Conservation (phyloP, 805 yeast species). For the Cyberlindnera maclurae region DNA sequence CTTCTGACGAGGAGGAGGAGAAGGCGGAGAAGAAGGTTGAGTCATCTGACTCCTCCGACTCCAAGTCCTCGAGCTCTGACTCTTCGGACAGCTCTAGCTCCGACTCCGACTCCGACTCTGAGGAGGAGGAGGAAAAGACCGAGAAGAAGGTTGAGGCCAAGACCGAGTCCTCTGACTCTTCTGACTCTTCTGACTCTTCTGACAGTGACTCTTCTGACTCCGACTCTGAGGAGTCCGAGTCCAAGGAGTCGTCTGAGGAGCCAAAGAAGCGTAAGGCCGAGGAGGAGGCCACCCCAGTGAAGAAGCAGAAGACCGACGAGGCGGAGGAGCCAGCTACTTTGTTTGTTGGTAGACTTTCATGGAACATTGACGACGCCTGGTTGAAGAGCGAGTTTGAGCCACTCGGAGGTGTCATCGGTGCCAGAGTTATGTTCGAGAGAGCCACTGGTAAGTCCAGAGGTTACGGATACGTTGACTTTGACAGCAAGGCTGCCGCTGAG, state of each 20-base stretch:
- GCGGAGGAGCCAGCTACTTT: slow-evolving; percentile 68
- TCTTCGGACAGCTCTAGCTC: slow-evolving; percentile 26
- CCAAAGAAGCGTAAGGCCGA: slow-evolving; percentile 31
- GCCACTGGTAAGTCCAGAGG: slow-evolving; percentile 92
- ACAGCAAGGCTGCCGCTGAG: slow-evolving; percentile 67
- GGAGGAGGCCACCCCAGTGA: slow-evolving; percentile 28
- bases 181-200: slow-evolving; percentile 10
- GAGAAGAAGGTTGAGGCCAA: slow-evolving; percentile 11
- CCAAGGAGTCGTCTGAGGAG: slow-evolving; percentile 18
- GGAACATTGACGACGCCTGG: slow-evolving; percentile 97
- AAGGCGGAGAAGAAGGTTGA: slow-evolving; percentile 5
- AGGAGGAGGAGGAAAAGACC: slow-evolving; percentile 13
- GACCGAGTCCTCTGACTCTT: slow-evolving; percentile 7
- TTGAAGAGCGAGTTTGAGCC: slow-evolving; percentile 79
- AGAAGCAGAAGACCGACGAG: slow-evolving; percentile 31
- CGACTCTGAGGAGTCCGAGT: slow-evolving; percentile 15
- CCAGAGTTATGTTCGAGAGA: slow-evolving; percentile 93
- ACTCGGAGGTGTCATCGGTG: slow-evolving; percentile 73
- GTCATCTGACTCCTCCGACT: slow-evolving; percentile 8
- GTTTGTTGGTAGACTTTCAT: slow-evolving; percentile 94
- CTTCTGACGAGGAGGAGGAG: slow-evolving; percentile 10
- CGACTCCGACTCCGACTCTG: slow-evolving; percentile 11
- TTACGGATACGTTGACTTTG: slow-evolving; percentile 96
- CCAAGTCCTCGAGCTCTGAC: slow-evolving; percentile 24
- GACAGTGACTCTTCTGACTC: slow-evolving; percentile 18